Evolutionary conservation across 2,329 filamentous ascomycete species (phyloP).

Genomic region (Diaporthe citrichinensis): DNA sequence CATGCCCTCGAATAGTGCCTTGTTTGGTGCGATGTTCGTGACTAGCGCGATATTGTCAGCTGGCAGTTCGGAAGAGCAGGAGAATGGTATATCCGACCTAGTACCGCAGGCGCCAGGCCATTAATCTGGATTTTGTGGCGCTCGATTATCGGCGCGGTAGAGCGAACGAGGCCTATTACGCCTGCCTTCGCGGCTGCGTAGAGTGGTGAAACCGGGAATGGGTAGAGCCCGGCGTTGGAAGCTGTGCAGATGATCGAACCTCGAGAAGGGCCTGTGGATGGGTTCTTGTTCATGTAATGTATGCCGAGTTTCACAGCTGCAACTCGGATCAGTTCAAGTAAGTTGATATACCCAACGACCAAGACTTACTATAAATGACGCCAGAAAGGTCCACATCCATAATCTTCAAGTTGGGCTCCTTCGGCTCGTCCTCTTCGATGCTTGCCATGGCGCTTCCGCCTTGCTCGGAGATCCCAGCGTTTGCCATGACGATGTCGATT

Average conservation of each 20-base stretch:
- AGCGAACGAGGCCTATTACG: constrained; percentile 65
- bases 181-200: constrained; percentile 64
- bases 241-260: constrained; percentile 67
- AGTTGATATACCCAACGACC: accelerated
- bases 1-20: constrained; percentile 63
- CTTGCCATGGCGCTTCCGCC: constrained; percentile 49
- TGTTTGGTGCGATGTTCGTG: constrained; percentile 60
- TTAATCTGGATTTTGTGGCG: constrained; percentile 63
- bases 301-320: constrained; percentile 63
- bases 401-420: constrained; percentile 53
- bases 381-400: constrained; percentile 57
- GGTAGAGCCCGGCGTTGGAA: constrained; percentile 66
- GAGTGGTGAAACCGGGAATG: constrained; percentile 64
- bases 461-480: constrained; percentile 63
- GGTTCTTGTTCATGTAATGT: constrained; percentile 62
- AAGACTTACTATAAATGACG: constrained; percentile 59
- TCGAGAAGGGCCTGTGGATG: constrained; percentile 45
- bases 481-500: constrained; percentile 64
- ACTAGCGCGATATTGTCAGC: constrained; percentile 48
- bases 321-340: background rate
- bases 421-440: constrained; percentile 49
- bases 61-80: background rate
- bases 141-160: constrained; percentile 56
- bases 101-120: constrained; percentile 63
- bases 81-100: constrained; percentile 54